A percentile compares a stretch with the other conserved stretches of the same genome.
Evolutionary conservation across 805 yeast species (phyloP).

Genomic region (Lachancea lanzarotensis): DNA sequence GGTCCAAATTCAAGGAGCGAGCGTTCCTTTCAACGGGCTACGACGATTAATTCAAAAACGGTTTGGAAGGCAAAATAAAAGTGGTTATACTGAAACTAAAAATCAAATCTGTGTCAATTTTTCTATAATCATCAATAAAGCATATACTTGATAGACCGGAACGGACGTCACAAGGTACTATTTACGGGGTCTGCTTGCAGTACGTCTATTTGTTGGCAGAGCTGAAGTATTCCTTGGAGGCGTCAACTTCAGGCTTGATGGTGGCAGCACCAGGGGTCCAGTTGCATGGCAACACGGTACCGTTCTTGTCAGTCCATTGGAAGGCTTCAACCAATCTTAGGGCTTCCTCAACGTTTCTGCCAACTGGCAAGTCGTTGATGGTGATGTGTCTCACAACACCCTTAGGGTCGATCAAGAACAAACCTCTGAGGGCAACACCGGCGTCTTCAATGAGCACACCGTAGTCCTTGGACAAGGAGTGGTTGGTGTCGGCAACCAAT

Average conservation of each 20-base stretch:
- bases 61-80: too few species aligned
- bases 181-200: background rate
- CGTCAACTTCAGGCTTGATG: slow-evolving; percentile 75
- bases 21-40: slow-evolving; percentile 64
- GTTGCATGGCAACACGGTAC: slow-evolving; percentile 99
- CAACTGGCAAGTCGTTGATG: slow-evolving; percentile 98
- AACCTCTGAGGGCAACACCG: slow-evolving; percentile 97
- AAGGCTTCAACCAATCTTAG: slow-evolving; percentile 96
- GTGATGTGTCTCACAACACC: slow-evolving; percentile 94
- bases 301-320: slow-evolving; percentile 99
- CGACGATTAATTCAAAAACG: slow-evolving; percentile 34
- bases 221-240: slow-evolving; percentile 73
- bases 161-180: too few species aligned
- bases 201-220: slow-evolving; percentile 43
- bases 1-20: slow-evolving; percentile 51
- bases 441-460: slow-evolving; percentile 96
- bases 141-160: background rate
- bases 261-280: slow-evolving; percentile 95
- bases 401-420: slow-evolving; percentile 94
- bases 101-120: background rate
- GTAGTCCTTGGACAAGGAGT: slow-evolving; percentile 87
- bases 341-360: slow-evolving; percentile 97
- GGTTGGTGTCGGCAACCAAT: slow-evolving; percentile 94
- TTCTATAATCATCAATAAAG: background rate
- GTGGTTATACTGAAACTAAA: too few species aligned